These are phyloP conservation scores for Pterocarpus santalinus DNA, from an alignment of 306 rosid species.

Conservation along the genomic window DNA sequence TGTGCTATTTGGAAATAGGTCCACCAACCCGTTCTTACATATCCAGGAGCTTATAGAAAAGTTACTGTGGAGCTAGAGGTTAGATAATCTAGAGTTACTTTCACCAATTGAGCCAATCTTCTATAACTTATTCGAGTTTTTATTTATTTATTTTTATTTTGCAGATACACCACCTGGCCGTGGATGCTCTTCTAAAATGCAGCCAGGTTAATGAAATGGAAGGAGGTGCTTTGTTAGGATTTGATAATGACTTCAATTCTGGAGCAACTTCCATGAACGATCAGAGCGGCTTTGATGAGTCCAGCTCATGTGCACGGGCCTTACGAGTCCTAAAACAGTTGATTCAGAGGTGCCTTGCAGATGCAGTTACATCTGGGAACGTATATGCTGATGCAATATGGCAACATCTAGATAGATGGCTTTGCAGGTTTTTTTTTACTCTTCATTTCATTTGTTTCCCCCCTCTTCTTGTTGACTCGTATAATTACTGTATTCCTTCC, in stretches of 20 bases:
- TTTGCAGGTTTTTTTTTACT: constrained; percentile 82
- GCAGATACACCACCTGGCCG: constrained; percentile 91
- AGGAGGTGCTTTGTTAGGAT: constrained; percentile 95
- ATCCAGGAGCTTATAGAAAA: constrained; percentile 95
- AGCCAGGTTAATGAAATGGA: constrained; percentile 95
- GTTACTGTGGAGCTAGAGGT: constrained; percentile 94
- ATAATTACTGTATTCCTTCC: constrained; percentile 48
- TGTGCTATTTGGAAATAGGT: constrained; percentile 67
- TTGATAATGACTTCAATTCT: constrained; percentile 67
- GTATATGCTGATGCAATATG: constrained; percentile 84
- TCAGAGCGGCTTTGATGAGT: constrained; percentile 77
- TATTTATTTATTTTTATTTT: constrained; percentile 25
- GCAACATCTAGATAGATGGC: constrained; percentile 95
- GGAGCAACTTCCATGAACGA: constrained; percentile 62
- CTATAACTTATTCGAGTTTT: background rate
- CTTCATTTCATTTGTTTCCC: constrained; percentile 32
- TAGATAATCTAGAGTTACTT: constrained; percentile 37
- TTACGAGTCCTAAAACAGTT: constrained; percentile 88
- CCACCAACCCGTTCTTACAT: constrained; percentile 69
- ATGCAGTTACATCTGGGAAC: constrained; percentile 89
- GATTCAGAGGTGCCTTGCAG: constrained; percentile 87
- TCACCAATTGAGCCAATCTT: constrained; percentile 26
- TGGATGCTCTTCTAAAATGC: constrained; percentile 87
- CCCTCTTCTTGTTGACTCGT: constrained; percentile 40
- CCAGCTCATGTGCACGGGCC: constrained; percentile 79